These are phyloP conservation scores for Lyophyllum semitale DNA, from an alignment of 768 basidiomycete genomes.

Conservation along the genomic window DNA sequence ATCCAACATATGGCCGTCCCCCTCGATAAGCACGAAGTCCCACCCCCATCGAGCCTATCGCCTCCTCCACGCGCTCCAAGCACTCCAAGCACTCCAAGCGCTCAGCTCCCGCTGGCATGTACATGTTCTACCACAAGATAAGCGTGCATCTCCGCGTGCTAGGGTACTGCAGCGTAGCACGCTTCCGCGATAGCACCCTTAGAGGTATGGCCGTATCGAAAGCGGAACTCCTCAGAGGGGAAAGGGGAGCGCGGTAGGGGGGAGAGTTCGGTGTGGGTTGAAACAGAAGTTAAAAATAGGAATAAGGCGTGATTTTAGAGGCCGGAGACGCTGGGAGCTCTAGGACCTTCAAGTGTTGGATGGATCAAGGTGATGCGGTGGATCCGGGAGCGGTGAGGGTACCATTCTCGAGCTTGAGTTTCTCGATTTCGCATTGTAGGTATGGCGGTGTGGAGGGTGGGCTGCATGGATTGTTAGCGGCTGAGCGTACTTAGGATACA, in stretches of 20 bases:
- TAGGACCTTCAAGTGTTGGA: neutral
- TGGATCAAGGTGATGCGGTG: neutral
- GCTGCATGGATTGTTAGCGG: neutral
- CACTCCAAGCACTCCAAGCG: no score
- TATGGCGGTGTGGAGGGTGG: neutral
- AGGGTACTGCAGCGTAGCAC: neutral
- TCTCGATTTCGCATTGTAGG: neutral
- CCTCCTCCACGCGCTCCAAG: no score
- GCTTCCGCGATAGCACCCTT: neutral
- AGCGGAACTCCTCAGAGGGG: neutral
- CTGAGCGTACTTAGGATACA: neutral
- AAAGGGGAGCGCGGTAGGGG: neutral
- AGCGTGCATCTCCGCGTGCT: neutral
- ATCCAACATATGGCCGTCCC: no score
- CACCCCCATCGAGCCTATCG: no score
- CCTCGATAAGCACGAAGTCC: no score
- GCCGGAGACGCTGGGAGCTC: neutral
- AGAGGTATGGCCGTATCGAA: neutral
- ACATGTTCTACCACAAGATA: no score
- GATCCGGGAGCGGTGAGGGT: neutral
- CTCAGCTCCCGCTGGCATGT: neutral
- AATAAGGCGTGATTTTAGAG: conserved; percentile 1
- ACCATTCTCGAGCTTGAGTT: neutral
- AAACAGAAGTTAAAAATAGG: neutral
- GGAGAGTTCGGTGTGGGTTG: neutral